Evolutionary conservation across 192 early-diverging fungal species (phyloP).

Genomic region (Umbelopsis isabellina): DNA sequence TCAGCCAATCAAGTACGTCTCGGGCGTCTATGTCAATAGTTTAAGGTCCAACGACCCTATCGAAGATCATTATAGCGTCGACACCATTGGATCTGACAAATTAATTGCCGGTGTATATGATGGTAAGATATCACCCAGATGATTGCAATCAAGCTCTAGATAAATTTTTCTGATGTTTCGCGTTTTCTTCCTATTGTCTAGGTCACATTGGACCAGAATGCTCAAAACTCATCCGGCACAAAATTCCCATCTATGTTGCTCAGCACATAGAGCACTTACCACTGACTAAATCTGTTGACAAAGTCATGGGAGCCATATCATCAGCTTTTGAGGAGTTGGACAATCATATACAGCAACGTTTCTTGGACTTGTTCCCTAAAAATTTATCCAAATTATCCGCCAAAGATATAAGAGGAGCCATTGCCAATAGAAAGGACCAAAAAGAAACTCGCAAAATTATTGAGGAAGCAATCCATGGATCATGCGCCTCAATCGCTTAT

Average conservation of each 20-base stretch:
- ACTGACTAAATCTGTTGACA: conserved; percentile 34
- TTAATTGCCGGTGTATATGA: conserved; percentile 59
- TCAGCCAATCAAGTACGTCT: conserved; percentile 30
- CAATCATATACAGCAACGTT: conserved; percentile 44
- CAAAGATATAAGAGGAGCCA: conserved; percentile 21
- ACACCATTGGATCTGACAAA: conserved; percentile 39
- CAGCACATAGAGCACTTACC: conserved; percentile 41
- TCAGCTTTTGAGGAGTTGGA: conserved; percentile 54
- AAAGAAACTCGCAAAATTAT: conserved; percentile 33
- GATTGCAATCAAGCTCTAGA: not conserved
- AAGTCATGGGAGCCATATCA: conserved; percentile 43
- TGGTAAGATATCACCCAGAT: conserved; percentile 28
- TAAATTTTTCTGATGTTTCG: not conserved
- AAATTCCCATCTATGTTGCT: conserved; percentile 50
- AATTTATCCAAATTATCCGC: conserved; percentile 43
- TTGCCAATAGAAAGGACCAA: conserved; percentile 28
- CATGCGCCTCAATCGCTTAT: conserved; percentile 59
- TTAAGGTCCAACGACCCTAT: conserved; percentile 56
- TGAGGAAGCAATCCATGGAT: conserved; percentile 50
- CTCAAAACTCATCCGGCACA: conserved; percentile 46
- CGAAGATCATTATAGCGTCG: conserved; percentile 51
- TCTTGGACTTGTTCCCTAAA: conserved; percentile 43
- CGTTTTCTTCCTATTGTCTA: not conserved
- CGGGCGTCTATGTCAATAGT: conserved; percentile 51
- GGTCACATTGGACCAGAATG: conserved; percentile 55